Percentiles rank a stretch among this genome's conserved stretches.
Conservation (phyloP, 1,139 yeast species). For the Kodamaea alishanica region DNA sequence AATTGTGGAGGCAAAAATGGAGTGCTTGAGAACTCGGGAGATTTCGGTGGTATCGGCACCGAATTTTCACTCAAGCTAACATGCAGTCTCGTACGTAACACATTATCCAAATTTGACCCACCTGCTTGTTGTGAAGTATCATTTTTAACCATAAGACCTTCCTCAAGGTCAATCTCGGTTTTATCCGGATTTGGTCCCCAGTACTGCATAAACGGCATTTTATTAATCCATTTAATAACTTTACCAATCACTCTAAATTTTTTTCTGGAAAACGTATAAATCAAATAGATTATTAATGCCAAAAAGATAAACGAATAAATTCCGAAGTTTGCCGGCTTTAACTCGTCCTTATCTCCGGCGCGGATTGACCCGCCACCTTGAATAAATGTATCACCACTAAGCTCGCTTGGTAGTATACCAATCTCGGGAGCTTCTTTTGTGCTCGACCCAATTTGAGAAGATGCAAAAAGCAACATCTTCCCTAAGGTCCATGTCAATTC, state of each 20-base stretch:
- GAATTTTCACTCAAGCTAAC: constrained; percentile 30
- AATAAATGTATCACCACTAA: constrained; percentile 40
- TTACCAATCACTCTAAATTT: too few relatives aligned
- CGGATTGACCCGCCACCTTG: constrained; percentile 26
- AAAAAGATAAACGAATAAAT: too few relatives aligned
- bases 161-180: constrained; percentile 5
- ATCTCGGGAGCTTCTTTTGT: constrained; percentile 23
- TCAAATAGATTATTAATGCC: too few relatives aligned
- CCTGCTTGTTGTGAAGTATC: constrained; percentile 1
- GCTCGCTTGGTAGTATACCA: constrained; percentile 55
- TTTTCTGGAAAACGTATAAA: too few relatives aligned
- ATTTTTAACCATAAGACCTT: constrained; percentile 1
- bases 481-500: constrained; percentile 71
- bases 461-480: constrained; percentile 55
- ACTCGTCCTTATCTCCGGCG: too few relatives aligned
- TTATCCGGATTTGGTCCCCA: neutral
- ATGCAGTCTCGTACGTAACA: constrained; percentile 40
- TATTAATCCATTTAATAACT: too few relatives aligned
- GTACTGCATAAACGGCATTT: too few relatives aligned
- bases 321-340: too few relatives aligned
- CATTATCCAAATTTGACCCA: constrained; percentile 8
- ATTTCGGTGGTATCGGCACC: constrained; percentile 9
- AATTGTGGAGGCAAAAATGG: constrained; percentile 1
- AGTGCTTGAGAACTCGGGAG: neutral
- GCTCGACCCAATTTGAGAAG: constrained; percentile 41